These are phyloP conservation scores for Gliomastix tumulicola DNA, from an alignment of 2,329 filamentous ascomycete genomes.

Conservation along the genomic window DNA sequence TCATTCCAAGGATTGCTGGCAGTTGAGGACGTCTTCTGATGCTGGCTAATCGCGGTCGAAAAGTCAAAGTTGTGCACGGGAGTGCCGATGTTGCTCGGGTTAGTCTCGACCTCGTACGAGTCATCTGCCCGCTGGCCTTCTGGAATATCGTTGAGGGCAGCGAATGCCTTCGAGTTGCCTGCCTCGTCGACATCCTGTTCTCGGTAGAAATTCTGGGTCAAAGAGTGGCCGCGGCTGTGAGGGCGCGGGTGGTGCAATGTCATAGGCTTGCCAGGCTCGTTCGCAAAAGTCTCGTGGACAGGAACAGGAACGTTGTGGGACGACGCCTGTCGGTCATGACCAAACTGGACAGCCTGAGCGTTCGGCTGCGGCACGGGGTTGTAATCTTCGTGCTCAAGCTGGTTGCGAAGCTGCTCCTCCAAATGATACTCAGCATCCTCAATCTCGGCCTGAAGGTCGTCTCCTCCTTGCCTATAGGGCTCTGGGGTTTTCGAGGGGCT, in stretches of 20 bases:
- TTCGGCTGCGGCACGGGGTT: no score
- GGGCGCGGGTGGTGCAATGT: slow-evolving; percentile 66
- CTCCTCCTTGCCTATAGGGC: slow-evolving; percentile 37
- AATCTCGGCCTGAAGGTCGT: slow-evolving; percentile 79
- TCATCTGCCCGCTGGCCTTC: slow-evolving; percentile 33
- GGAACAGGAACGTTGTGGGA: slow-evolving; percentile 39
- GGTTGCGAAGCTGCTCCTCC: slow-evolving; percentile 70
- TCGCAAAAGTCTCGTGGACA: slow-evolving; percentile 44
- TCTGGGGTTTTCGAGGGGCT: slow-evolving; percentile 49
- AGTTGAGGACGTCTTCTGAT: slow-evolving; percentile 48
- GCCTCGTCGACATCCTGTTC: slow-evolving; percentile 39
- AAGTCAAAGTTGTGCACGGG: slow-evolving; percentile 47
- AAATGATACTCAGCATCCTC: slow-evolving; percentile 82
- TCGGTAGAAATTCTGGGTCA: slow-evolving; percentile 59
- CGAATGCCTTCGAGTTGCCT: slow-evolving; percentile 26
- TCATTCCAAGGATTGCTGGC: slow-evolving; percentile 60
- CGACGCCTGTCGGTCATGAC: slow-evolving; percentile 13
- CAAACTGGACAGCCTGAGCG: no score
- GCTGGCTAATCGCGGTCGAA: slow-evolving; percentile 33
- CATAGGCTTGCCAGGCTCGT: slow-evolving; percentile 44
- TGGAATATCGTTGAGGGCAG: slow-evolving; percentile 30
- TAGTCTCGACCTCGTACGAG: slow-evolving; percentile 63
- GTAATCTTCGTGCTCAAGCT: slow-evolving; percentile 73
- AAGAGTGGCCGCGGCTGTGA: slow-evolving; percentile 66
- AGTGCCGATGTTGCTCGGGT: slow-evolving; percentile 65